Evolutionary conservation across 306 rosid genomes (phyloP).

Genomic region (Malus fusca): DNA sequence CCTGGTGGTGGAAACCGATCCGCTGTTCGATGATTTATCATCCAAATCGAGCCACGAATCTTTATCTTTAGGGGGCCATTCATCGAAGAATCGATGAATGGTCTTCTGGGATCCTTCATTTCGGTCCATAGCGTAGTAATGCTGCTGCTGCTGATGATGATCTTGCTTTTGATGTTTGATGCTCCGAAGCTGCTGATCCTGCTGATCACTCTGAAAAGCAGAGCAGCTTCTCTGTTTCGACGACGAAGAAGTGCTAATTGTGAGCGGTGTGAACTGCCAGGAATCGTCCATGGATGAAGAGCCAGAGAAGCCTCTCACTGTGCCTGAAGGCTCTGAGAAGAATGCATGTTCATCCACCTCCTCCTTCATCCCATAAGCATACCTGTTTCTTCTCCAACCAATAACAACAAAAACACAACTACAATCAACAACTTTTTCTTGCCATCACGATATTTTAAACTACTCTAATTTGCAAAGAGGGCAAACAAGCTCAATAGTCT

Average conservation of each 20-base stretch:
- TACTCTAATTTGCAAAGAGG: background rate
- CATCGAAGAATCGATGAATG: slow-evolving; percentile 86
- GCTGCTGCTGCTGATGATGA: slow-evolving; percentile 6
- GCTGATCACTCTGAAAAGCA: slow-evolving; percentile 41
- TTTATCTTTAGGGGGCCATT: slow-evolving; percentile 72
- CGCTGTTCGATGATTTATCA: slow-evolving; percentile 54
- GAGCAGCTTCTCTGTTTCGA: slow-evolving; percentile 61
- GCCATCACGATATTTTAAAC: background rate
- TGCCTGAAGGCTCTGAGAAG: slow-evolving; percentile 83
- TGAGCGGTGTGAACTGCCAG: slow-evolving; percentile 80
- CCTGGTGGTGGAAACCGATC: slow-evolving; percentile 57
- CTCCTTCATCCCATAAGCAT: slow-evolving; percentile 60
- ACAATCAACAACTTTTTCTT: background rate
- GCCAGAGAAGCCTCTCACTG: slow-evolving; percentile 55
- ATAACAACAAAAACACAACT: background rate
- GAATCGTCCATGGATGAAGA: slow-evolving; percentile 66
- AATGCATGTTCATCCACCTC: slow-evolving; percentile 78
- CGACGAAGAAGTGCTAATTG: slow-evolving; percentile 65
- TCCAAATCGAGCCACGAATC: slow-evolving; percentile 78
- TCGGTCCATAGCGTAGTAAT: slow-evolving; percentile 28
- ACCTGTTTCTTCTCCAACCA: slow-evolving; percentile 41
- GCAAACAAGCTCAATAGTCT: background rate
- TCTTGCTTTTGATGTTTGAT: slow-evolving; percentile 34
- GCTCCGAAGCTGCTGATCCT: slow-evolving; percentile 66
- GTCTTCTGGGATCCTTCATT: slow-evolving; percentile 71